Percentiles rank a stretch among this genome's conserved stretches.
Evolutionary conservation across 2,329 filamentous ascomycete genomes (phyloP).

Genomic region (Byssochlamys sp.): DNA sequence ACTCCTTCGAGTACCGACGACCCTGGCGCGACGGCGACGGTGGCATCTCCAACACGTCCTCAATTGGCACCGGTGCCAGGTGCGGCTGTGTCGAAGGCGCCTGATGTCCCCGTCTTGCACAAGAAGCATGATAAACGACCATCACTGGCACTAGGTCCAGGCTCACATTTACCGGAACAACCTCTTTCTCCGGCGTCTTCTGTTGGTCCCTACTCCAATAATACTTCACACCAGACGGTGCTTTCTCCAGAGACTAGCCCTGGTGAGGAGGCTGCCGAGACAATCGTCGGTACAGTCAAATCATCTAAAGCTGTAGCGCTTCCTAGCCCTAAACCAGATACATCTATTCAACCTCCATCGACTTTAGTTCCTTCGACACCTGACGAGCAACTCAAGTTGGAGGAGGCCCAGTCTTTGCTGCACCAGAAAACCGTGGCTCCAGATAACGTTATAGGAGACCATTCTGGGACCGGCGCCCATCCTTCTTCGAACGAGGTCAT

Average conservation of each 20-base stretch:
- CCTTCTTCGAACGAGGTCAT: constrained; percentile 19
- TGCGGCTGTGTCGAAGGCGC: constrained; percentile 10
- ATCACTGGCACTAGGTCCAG: constrained; percentile 18
- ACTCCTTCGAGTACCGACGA: constrained; percentile 16
- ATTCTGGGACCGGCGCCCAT: constrained; percentile 1
- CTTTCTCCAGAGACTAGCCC: constrained; percentile 66
- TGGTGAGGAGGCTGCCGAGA: constrained; percentile 48
- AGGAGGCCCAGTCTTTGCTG: constrained; percentile 42
- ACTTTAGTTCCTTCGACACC: constrained; percentile 40
- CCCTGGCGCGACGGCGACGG: constrained; percentile 13
- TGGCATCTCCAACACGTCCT: constrained; percentile 12
- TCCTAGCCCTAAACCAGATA: constrained; percentile 15
- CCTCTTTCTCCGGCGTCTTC: constrained; percentile 53
- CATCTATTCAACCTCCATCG: constrained; percentile 15
- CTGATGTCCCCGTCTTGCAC: constrained; percentile 11
- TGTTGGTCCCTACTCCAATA: constrained; percentile 57
- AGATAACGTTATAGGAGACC: constrained; percentile 13
- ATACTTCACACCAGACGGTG: constrained; percentile 60
- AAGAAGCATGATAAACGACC: constrained; percentile 21
- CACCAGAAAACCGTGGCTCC: constrained; percentile 15
- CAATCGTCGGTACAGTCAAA: constrained; percentile 34
- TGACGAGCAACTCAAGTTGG: constrained; percentile 49
- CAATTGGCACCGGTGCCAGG: constrained; percentile 9
- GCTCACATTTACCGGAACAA: constrained; percentile 21
- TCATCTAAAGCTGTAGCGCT: constrained; percentile 6